phyloP scores from a whole-genome alignment of 2,329 filamentous ascomycete genomes.

The Claviceps sp. region DNA sequence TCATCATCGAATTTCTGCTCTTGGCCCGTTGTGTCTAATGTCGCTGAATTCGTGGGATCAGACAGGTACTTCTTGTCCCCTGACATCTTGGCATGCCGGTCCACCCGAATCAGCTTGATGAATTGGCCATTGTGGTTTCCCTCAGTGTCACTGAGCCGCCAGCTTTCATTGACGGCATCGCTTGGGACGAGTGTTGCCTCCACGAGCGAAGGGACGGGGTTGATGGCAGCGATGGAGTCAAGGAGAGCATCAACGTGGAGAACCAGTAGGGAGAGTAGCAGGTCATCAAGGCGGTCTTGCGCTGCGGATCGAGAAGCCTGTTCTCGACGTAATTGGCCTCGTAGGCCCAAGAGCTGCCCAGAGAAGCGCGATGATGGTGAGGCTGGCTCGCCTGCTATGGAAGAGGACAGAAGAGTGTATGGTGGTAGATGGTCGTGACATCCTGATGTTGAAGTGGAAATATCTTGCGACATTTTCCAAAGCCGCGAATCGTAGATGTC shows the following conservation, averaged over 20 bases:
- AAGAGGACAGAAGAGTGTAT: not conserved
- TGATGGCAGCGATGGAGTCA: slow-evolving; percentile 20
- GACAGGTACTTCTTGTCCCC: not conserved
- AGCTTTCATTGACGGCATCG: slow-evolving; percentile 22
- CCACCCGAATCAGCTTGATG: slow-evolving; percentile 19
- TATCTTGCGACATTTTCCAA: not conserved
- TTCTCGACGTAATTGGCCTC: slow-evolving; percentile 22
- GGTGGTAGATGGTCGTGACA: not conserved
- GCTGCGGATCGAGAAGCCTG: slow-evolving; percentile 20
- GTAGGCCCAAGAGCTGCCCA: slow-evolving; percentile 23
- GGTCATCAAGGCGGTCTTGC: slow-evolving; percentile 24
- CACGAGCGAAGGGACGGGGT: slow-evolving; percentile 20
- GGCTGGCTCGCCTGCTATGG: not conserved
- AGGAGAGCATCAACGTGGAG: slow-evolving; percentile 30
- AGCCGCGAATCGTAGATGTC: not conserved
- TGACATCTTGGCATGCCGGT: slow-evolving; percentile 6
- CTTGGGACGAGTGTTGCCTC: slow-evolving; percentile 33
- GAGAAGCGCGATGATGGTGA: slow-evolving; percentile 17
- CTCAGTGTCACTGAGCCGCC: slow-evolving; percentile 22
- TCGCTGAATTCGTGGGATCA: not conserved
- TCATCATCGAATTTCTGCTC: not conserved
- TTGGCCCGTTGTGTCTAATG: not conserved
- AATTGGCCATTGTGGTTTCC: slow-evolving; percentile 17
- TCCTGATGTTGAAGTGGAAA: not conserved
- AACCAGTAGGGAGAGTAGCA: slow-evolving; percentile 24